Conservation (phyloP, 2,329 filamentous ascomycete genomes). For the Byssothecium circinans region DNA sequence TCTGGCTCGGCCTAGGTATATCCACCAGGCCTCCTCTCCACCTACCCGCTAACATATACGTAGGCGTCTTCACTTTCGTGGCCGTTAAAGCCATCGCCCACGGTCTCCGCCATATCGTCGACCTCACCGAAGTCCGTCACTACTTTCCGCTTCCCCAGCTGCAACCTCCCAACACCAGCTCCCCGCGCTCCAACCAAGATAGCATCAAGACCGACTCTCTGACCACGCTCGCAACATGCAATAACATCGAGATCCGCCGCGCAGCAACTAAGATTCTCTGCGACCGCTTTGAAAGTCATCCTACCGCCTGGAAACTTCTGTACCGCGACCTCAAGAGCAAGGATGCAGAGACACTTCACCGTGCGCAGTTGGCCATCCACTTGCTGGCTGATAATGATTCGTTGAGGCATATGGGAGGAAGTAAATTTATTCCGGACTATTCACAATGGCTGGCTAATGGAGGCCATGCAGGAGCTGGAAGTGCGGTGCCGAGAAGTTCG, state of each 20-base stretch:
- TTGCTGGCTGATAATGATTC: conserved; percentile 30
- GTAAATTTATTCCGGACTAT: background rate
- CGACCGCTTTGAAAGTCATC: conserved; percentile 34
- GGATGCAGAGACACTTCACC: conserved; percentile 19
- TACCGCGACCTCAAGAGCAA: conserved; percentile 28
- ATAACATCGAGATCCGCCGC: conserved; percentile 49
- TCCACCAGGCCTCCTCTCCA: background rate
- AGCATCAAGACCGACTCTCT: conserved; percentile 48
- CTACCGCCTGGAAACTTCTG: conserved; percentile 19
- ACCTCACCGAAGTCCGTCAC: conserved; percentile 67
- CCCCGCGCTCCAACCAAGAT: conserved; percentile 62
- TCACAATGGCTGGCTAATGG: background rate
- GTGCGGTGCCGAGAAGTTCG: conserved; percentile 48
- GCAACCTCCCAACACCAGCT: conserved; percentile 5
- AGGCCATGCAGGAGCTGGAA: background rate
- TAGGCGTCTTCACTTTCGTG: conserved; percentile 59
- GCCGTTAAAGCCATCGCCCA: conserved; percentile 61
- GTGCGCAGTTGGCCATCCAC: conserved; percentile 29
- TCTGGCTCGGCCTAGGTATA: conserved; percentile 51
- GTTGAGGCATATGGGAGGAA: conserved; percentile 4
- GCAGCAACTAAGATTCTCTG: conserved; percentile 43
- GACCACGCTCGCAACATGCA: conserved; percentile 42
- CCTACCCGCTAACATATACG: background rate
- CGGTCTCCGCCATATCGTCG: conserved; percentile 62
- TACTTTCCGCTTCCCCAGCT: conserved; percentile 65